Evolutionary conservation across 768 basidiomycete genomes (phyloP).

Genomic region (Lanmaoa rubissima): DNA sequence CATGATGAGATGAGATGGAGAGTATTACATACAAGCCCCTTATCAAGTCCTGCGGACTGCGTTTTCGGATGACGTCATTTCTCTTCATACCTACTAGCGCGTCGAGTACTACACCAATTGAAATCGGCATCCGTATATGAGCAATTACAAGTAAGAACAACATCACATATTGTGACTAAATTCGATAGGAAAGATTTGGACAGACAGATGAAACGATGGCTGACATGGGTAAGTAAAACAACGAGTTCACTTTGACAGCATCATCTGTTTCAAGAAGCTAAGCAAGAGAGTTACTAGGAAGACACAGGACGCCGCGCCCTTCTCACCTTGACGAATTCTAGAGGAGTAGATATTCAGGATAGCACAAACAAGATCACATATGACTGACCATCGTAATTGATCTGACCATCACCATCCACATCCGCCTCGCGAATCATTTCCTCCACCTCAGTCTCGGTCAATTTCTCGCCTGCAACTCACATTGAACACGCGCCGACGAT

Average conservation of each 20-base stretch:
- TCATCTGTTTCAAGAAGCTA: constrained; percentile 50
- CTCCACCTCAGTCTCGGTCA: constrained; percentile 83
- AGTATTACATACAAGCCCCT: not conserved
- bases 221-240: constrained; percentile 16
- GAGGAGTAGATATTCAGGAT: not conserved
- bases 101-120: not conserved
- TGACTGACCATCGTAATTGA: constrained; percentile 74
- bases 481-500: constrained; percentile 1
- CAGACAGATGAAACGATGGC: constrained; percentile 4
- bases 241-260: constrained; percentile 60
- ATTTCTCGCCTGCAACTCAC: constrained; percentile 65
- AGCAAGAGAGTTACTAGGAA: constrained; percentile 5
- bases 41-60: not conserved
- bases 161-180: not conserved
- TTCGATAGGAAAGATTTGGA: constrained; percentile 1
- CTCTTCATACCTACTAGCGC: not conserved
- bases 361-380: not conserved
- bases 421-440: constrained; percentile 99
- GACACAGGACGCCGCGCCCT: not conserved
- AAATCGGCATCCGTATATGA: not conserved
- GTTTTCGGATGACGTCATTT: constrained; percentile 19
- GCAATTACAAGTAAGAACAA: constrained; percentile 8
- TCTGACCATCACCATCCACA: constrained; percentile 91
- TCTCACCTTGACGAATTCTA: constrained; percentile 76
- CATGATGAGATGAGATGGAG: constrained; percentile 8